These are phyloP conservation scores for Azolla pinnata DNA, from an alignment of 75 land plant genomes.

Conservation along the genomic window DNA sequence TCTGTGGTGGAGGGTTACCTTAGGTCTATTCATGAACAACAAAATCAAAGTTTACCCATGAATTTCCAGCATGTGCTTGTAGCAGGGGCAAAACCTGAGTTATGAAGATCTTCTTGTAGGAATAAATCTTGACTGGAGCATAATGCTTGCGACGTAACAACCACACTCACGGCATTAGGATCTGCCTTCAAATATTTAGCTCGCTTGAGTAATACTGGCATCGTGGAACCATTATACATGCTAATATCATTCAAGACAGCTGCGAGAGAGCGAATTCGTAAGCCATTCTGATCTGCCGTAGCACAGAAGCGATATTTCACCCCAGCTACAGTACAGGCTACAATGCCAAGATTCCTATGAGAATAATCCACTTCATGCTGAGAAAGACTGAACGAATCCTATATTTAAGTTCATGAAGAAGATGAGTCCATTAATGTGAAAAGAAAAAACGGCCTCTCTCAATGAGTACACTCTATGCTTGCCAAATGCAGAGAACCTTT, in stretches of 20 bases:
- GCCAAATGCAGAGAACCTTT: no score
- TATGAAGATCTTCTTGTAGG: slow-evolving; percentile 10
- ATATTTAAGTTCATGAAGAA: no score
- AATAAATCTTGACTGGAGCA: background rate
- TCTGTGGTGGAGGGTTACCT: background rate
- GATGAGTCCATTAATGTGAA: background rate
- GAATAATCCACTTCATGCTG: background rate
- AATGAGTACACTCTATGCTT: no score
- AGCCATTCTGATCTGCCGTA: slow-evolving; percentile 46
- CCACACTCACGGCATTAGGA: slow-evolving; percentile 66
- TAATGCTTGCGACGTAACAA: slow-evolving; percentile 16
- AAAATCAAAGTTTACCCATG: background rate
- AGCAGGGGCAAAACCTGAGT: background rate
- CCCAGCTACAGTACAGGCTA: slow-evolving; percentile 61
- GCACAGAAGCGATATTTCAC: slow-evolving; percentile 42
- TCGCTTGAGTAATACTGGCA: slow-evolving; percentile 50
- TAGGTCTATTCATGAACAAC: background rate
- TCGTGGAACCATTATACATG: slow-evolving; percentile 31
- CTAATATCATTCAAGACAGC: slow-evolving; percentile 26
- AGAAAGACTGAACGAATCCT: background rate
- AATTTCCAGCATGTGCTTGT: no score
- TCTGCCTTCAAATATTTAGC: slow-evolving; percentile 47
- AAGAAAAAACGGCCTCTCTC: no score
- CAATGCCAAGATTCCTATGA: slow-evolving; percentile 39
- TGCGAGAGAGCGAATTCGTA: slow-evolving; percentile 43